These are phyloP conservation scores for Melanopsichium pennsylvanicum DNA, from an alignment of 1,284 basidiomycete species.

Conservation along the genomic window DNA sequence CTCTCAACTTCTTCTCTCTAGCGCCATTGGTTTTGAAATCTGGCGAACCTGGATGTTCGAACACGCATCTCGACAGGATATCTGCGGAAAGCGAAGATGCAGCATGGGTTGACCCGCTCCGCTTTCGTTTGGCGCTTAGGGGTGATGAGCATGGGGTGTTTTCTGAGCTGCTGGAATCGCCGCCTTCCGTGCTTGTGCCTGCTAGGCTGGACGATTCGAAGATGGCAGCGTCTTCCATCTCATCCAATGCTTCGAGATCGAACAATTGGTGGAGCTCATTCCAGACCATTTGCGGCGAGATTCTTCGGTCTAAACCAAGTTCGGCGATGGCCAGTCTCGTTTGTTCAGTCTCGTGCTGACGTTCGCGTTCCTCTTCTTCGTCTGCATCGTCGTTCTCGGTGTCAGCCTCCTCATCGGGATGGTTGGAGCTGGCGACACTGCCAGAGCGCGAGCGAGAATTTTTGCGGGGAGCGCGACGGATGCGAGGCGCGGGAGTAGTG, in stretches of 20 bases:
- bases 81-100: conserved; percentile 5
- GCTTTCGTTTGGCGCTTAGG: conserved; percentile 10
- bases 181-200: conserved; percentile 24
- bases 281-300: conserved; percentile 42
- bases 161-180: conserved; percentile 31
- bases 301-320: conserved; percentile 31
- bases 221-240: conserved; percentile 48
- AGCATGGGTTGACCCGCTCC: neutral
- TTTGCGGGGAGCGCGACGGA: conserved; percentile 22
- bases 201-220: conserved; percentile 41
- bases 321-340: conserved; percentile 32
- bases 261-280: conserved; percentile 46
- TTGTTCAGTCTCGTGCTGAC: conserved; percentile 28
- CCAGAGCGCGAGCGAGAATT: conserved; percentile 36
- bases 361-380: conserved; percentile 29
- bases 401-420: conserved; percentile 29
- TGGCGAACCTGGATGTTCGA: conserved; percentile 40
- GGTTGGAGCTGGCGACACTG: conserved; percentile 35
- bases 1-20: conserved; percentile 14
- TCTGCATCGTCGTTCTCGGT: conserved; percentile 33
- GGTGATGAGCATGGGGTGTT: conserved; percentile 12
- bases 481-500: conserved; percentile 7
- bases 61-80: conserved; percentile 22
- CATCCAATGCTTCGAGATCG: conserved; percentile 54
- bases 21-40: conserved; percentile 29